phyloP scores from a whole-genome alignment of 768 basidiomycete genomes.

The Russula brevipes region DNA sequence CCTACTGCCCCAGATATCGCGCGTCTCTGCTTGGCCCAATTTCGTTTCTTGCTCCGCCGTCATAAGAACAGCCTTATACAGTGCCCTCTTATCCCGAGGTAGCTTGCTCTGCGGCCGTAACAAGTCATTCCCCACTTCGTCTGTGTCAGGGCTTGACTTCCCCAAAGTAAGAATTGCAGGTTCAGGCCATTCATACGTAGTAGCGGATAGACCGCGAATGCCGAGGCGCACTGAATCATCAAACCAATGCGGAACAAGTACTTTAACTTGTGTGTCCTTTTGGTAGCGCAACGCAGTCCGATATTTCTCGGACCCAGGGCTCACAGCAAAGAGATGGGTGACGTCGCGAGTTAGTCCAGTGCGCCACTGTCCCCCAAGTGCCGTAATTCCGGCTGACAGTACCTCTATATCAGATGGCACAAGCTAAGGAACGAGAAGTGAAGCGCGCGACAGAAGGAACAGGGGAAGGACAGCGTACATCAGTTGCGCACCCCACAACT shows the following conservation, averaged over 20 bases:
- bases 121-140: slow-evolving; percentile 28
- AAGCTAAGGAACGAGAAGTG: slow-evolving; percentile 37
- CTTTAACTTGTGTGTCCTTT: slow-evolving; percentile 51
- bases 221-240: slow-evolving; percentile 65
- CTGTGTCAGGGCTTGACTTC: slow-evolving; percentile 23
- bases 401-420: slow-evolving; percentile 63
- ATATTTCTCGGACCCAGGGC: slow-evolving; percentile 41
- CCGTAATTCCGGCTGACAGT: slow-evolving; percentile 63
- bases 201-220: slow-evolving; percentile 44
- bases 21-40: slow-evolving; percentile 21
- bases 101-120: slow-evolving; percentile 32
- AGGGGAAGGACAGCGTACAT: slow-evolving; percentile 38
- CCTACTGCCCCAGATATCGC: slow-evolving; percentile 53
- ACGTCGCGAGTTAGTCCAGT: slow-evolving; percentile 73
- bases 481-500: slow-evolving; percentile 64
- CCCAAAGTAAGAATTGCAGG: slow-evolving; percentile 45
- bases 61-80: slow-evolving; percentile 35
- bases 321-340: slow-evolving; percentile 75
- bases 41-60: slow-evolving; percentile 25
- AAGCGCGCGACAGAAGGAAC: neutral
- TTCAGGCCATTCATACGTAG: slow-evolving; percentile 69
- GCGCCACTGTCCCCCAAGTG: slow-evolving; percentile 81
- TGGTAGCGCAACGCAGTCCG: slow-evolving; percentile 53
- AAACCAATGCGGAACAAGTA: slow-evolving; percentile 91
- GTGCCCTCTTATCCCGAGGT: slow-evolving; percentile 32